Percentiles rank a stretch among this genome's conserved stretches.
These are phyloP conservation scores for Epichloe typhina DNA, from an alignment of 2,329 filamentous ascomycete genomes.

Conservation along the genomic window DNA sequence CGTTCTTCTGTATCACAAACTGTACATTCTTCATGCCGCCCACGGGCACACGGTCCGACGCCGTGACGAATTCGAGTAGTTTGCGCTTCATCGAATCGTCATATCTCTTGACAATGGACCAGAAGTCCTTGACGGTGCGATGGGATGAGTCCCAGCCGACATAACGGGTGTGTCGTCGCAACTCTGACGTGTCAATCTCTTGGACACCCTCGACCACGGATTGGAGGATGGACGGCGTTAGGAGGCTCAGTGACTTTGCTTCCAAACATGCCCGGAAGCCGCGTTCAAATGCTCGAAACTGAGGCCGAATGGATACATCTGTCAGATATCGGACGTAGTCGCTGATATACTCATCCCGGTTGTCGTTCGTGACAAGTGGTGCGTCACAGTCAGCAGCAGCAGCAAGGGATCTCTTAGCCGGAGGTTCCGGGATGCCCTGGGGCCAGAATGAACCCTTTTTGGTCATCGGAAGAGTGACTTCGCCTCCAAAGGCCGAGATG, in stretches of 20 bases:
- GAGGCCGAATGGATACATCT: constrained; percentile 60
- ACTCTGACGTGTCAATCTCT: constrained; percentile 62
- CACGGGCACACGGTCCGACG: constrained; percentile 78
- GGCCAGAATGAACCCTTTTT: constrained; percentile 34
- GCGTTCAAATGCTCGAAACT: constrained; percentile 66
- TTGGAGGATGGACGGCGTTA: constrained; percentile 59
- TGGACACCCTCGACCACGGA: constrained; percentile 72
- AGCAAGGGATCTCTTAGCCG: constrained; percentile 16
- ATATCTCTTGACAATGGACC: constrained; percentile 61
- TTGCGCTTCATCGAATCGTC: constrained; percentile 57
- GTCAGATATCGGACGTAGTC: constrained; percentile 82
- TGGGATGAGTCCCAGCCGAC: constrained; percentile 65
- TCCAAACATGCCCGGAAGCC: constrained; percentile 71
- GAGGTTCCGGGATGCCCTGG: constrained; percentile 26
- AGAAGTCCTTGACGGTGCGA: constrained; percentile 65
- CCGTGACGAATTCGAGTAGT: constrained; percentile 88
- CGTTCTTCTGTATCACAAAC: constrained; percentile 72
- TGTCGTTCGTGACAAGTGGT: constrained; percentile 65
- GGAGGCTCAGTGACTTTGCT: constrained; percentile 55
- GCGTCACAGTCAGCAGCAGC: constrained; percentile 33
- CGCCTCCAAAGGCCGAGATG: constrained; percentile 41
- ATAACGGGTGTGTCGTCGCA: constrained; percentile 62
- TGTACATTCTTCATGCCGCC: constrained; percentile 71
- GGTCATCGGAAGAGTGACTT: constrained; percentile 44
- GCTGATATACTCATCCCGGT: constrained; percentile 63